Evolutionary conservation across 768 basidiomycete species (phyloP).

Genomic region (Auriscalpium vulgare): DNA sequence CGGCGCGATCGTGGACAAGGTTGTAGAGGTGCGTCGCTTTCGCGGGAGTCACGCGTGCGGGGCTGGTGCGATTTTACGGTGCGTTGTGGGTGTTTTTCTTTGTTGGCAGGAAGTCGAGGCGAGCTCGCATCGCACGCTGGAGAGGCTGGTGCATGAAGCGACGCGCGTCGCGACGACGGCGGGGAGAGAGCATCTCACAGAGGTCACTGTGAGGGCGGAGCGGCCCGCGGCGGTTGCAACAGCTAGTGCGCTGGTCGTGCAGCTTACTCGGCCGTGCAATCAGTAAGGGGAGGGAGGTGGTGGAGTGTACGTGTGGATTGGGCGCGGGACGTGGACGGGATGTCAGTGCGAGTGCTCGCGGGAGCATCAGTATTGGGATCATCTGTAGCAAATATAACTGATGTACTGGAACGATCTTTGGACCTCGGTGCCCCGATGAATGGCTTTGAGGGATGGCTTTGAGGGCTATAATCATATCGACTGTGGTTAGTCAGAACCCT

Average conservation of each 20-base stretch:
- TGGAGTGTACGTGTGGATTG: no score
- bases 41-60: not conserved
- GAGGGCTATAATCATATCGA: no score
- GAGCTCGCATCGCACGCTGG: constrained; percentile 2
- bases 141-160: constrained; percentile 7
- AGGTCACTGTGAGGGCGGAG: constrained; percentile 4
- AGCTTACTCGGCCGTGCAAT: constrained; percentile 5
- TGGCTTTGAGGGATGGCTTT: no score
- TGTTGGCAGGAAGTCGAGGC: constrained; percentile 1
- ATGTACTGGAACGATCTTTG: no score
- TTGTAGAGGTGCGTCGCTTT: constrained; percentile 6
- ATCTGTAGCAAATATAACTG: no score
- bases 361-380: no score
- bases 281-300: not conserved
- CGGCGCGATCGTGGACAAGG: not conserved
- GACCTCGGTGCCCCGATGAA: no score
- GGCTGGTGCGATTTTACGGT: not conserved
- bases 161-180: constrained; percentile 3
- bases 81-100: not conserved
- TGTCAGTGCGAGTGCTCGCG: no score
- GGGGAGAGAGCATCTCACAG: constrained; percentile 1
- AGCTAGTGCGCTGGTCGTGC: constrained; percentile 2
- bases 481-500: no score
- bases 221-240: constrained; percentile 1
- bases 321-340: no score